A percentile compares a stretch with the other conserved stretches of the same genome.
Conservation (phyloP, 2,329 filamentous ascomycete species). For the Ceratocystis eucalypticola region DNA sequence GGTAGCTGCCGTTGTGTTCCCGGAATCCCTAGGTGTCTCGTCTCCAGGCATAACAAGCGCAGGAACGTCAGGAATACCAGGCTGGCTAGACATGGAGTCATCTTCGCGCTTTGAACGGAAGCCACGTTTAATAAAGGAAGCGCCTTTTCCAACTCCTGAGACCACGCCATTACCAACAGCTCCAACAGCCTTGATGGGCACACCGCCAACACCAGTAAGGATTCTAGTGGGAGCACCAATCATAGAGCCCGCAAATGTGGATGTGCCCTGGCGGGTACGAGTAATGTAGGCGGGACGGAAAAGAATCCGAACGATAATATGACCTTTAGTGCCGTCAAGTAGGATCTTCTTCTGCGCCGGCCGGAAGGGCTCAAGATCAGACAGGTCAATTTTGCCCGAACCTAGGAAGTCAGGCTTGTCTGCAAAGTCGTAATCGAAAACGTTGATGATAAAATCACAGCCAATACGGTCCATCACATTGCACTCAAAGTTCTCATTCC, state of each 20-base stretch:
- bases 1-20: constrained; percentile 20
- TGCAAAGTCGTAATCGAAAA: constrained; percentile 95
- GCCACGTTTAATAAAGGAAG: constrained; percentile 77
- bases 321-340: constrained; percentile 81
- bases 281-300: constrained; percentile 91
- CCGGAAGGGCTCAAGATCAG: constrained; percentile 71
- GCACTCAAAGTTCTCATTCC: constrained; percentile 94
- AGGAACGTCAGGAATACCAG: constrained; percentile 31
- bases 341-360: constrained; percentile 59
- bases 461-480: constrained; percentile 70
- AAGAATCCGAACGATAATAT: constrained; percentile 66
- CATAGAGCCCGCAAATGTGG: constrained; percentile 87
- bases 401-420: constrained; percentile 91
- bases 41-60: constrained; percentile 25
- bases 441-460: constrained; percentile 66
- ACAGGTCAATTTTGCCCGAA: constrained; percentile 58
- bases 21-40: constrained; percentile 20
- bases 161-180: constrained; percentile 50
- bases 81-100: constrained; percentile 32
- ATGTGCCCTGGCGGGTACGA: constrained; percentile 73
- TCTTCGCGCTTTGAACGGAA: constrained; percentile 61
- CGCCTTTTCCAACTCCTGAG: constrained; percentile 60
- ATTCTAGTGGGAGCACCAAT: constrained; percentile 72
- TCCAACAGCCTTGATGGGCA: constrained; percentile 80
- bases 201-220: constrained; percentile 65